Base-by-base conservation (phyloP, 306 rosid species). In the Ormosia semicastrata region DNA sequence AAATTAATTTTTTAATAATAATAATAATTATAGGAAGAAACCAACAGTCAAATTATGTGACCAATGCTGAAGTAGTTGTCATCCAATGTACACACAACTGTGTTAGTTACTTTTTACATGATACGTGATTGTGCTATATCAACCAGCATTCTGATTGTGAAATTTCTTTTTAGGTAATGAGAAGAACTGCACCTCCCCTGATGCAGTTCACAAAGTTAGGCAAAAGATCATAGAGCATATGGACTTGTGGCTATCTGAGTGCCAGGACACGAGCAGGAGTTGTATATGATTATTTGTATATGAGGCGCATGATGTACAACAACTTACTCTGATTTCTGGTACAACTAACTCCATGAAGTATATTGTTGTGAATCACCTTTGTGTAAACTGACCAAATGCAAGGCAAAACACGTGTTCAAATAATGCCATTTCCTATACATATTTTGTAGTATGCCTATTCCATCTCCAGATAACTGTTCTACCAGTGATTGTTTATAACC, bases 241-340 rank as follows among this genome's bases (percentile, higher is more conserved):
- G 50, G 97, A 94, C 79, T 64, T 94, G 75, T 94, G 98, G 98
- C 80, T 94, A 59, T 92, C 97, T n/a, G 79, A 90, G 83, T 94
- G 97, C 74, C 78, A 82, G 34, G 71, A 69, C 76, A 5, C 66
- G 1, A 81, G 83, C 47, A 66, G 85, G 81, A 73, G 30, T 11
- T 83, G 57, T 53, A 75, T 87, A 34, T 92, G 81, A 86, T 59
- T 65, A 8, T 71, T 18, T 65, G 67, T 44, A 50, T 54, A 12
- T 24, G 15, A 71, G 34, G 32, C 30, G 63, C 13, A 50, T 15
- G 9, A 76, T 57, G 52, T 13, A 54, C 67, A 44, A 83, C 29
- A 70, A 69, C 64, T 40, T 32, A 11, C 37, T 66, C 24, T 37
- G 81, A 50, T 79, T 66, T 40, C 71, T 71, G 43, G 10, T 71